Evolutionary conservation across 1,284 basidiomycete genomes (phyloP).

Genomic region (Heterobasidion occidentale): DNA sequence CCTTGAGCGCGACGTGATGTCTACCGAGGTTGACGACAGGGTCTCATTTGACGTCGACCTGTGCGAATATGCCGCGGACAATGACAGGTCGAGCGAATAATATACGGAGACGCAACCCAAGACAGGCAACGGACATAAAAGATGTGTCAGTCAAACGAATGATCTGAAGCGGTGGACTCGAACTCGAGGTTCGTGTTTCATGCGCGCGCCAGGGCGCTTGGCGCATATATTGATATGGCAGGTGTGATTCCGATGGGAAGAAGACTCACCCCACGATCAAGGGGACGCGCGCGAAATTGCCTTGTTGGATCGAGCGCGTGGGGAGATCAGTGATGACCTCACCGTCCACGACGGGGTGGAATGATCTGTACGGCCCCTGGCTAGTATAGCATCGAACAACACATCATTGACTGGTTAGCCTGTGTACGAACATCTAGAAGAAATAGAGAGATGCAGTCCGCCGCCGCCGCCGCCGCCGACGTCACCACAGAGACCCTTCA

Average conservation of each 20-base stretch:
- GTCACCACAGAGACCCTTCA: too few relatives aligned
- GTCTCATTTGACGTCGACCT: conserved; percentile 54
- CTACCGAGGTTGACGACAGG: conserved; percentile 25
- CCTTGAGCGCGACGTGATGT: conserved; percentile 28
- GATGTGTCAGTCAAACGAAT: not conserved
- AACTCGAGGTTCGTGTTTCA: too few relatives aligned
- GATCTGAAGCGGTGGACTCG: too few relatives aligned
- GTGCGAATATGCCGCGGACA: not conserved
- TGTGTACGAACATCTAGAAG: not conserved
- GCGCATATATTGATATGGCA: not conserved
- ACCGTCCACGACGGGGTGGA: conserved; percentile 39
- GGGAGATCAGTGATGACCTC: conserved; percentile 40
- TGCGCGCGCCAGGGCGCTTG: too few relatives aligned
- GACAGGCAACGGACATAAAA: not conserved
- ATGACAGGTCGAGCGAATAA: not conserved
- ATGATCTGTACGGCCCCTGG: conserved; percentile 30
- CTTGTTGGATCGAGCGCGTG: conserved; percentile 32
- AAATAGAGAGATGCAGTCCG: not conserved
- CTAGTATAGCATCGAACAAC: conserved; percentile 10
- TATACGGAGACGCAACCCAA: not conserved
- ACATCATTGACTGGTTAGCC: not conserved
- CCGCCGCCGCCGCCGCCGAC: too few relatives aligned
- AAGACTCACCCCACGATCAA: conserved; percentile 46
- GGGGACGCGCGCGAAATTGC: conserved; percentile 40
- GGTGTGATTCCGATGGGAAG: not conserved